Evolutionary conservation across 2,329 filamentous ascomycete species (phyloP).

Genomic region (Arthrobotrys megalospora): DNA sequence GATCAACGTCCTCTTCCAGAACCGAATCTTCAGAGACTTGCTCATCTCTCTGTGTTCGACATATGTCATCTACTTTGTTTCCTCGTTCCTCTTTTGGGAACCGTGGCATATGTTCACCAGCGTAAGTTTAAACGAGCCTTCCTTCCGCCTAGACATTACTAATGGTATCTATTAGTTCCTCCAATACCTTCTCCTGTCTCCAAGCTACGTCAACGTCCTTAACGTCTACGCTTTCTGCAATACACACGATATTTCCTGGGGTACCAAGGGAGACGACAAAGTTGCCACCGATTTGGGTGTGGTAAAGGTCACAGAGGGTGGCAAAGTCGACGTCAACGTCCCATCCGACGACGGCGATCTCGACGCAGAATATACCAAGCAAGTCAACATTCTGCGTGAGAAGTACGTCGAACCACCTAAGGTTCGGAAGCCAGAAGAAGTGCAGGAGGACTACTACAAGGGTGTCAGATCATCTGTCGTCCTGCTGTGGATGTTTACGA

Average conservation of each 20-base stretch:
- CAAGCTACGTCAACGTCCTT: slow-evolving; percentile 97
- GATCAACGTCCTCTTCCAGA: slow-evolving; percentile 82
- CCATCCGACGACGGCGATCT: slow-evolving; percentile 93
- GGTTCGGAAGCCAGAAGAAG: slow-evolving; percentile 74
- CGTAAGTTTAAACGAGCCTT: slow-evolving; percentile 66
- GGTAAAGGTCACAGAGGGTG: slow-evolving; percentile 90
- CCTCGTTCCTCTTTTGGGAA: slow-evolving; percentile 94
- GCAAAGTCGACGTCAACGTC: slow-evolving; percentile 90
- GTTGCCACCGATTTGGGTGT: slow-evolving; percentile 74
- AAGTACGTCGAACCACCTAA: slow-evolving; percentile 81
- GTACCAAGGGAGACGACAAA: slow-evolving; percentile 98
- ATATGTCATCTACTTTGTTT: slow-evolving; percentile 91
- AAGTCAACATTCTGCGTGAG: slow-evolving; percentile 79
- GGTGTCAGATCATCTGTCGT: slow-evolving; percentile 94
- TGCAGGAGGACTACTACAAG: slow-evolving; percentile 98
- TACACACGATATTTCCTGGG: slow-evolving; percentile 97
- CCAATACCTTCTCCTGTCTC: slow-evolving; percentile 94
- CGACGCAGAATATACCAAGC: slow-evolving; percentile 93
- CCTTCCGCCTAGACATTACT: not conserved
- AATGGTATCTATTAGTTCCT: slow-evolving; percentile 74
- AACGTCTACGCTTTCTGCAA: slow-evolving; percentile 99
- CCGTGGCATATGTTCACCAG: slow-evolving; percentile 99
- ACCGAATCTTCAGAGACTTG: slow-evolving; percentile 90
- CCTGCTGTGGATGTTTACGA: slow-evolving; percentile 95
- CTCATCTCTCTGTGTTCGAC: slow-evolving; percentile 94